These are phyloP conservation scores for Ogataea allantospora DNA, from an alignment of 805 yeast genomes.

Conservation along the genomic window DNA sequence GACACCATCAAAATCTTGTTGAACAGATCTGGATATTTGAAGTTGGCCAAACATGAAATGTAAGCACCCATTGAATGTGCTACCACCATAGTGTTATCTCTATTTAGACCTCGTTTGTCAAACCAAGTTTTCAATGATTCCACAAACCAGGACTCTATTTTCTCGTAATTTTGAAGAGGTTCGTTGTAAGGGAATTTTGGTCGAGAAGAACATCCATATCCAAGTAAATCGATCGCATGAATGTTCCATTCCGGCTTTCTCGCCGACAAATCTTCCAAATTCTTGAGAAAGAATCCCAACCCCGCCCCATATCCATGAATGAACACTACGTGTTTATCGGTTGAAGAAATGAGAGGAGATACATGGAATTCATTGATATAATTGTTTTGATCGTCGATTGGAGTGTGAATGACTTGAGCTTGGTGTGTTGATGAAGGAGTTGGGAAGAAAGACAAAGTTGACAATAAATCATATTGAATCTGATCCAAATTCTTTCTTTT, in stretches of 20 bases:
- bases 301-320: conserved; percentile 96
- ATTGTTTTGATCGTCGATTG: conserved; percentile 44
- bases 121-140: conserved; percentile 69
- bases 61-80: conserved; percentile 97
- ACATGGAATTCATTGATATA: conserved; percentile 78
- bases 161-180: conserved; percentile 39
- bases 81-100: conserved; percentile 52
- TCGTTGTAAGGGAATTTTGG: conserved; percentile 55
- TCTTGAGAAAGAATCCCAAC: conserved; percentile 74
- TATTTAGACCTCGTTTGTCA: conserved; percentile 33
- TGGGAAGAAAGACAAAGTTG: conserved; percentile 57
- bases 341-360: conserved; percentile 33
- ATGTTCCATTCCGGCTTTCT: conserved; percentile 57
- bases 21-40: conserved; percentile 58
- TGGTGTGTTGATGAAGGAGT: conserved; percentile 46
- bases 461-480: conserved; percentile 46
- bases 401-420: conserved; percentile 51
- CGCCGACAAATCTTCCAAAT: conserved; percentile 43
- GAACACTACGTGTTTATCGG: conserved; percentile 57
- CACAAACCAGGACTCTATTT: conserved; percentile 62
- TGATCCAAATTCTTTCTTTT: conserved; percentile 27
- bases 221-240: conserved; percentile 84
- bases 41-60: conserved; percentile 64
- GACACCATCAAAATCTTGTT: conserved; percentile 73
- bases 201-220: conserved; percentile 87